These are phyloP conservation scores for Jatropha podagrica DNA, from an alignment of 441 rosid genomes.

Conservation along the genomic window DNA sequence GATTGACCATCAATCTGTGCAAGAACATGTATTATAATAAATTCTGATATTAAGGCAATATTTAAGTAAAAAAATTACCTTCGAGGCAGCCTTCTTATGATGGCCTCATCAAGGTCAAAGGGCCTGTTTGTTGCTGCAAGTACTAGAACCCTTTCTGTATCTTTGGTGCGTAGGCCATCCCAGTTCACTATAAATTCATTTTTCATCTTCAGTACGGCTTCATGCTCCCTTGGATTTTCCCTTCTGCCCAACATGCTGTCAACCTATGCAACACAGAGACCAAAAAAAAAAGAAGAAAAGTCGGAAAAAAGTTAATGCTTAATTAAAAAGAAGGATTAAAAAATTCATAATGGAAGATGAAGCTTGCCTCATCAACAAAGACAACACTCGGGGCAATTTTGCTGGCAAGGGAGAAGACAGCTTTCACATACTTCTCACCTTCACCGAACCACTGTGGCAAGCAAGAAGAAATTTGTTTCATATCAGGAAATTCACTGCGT, in stretches of 20 bases:
- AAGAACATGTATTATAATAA: not conserved
- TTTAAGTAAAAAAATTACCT: conserved; percentile 39
- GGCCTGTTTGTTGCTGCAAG: conserved; percentile 97
- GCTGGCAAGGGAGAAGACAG: conserved; percentile 89
- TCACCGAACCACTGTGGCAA: conserved; percentile 88
- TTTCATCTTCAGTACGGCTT: conserved; percentile 97
- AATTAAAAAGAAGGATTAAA: not conserved
- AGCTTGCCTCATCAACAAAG: conserved; percentile 86
- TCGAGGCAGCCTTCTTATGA: conserved; percentile 84
- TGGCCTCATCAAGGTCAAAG: conserved; percentile 96
- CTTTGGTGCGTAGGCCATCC: conserved; percentile 91
- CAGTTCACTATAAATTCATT: conserved; percentile 96
- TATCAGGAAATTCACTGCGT: not conserved
- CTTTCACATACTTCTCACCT: conserved; percentile 94
- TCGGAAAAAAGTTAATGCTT: not conserved
- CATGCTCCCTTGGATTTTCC: conserved; percentile 94
- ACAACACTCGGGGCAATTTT: conserved; percentile 90
- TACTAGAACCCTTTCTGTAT: conserved; percentile 76
- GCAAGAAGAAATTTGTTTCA: conserved; percentile 17
- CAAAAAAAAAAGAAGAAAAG: not conserved
- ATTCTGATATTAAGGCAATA: not conserved
- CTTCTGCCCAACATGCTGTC: conserved; percentile 96
- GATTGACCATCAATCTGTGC: conserved; percentile 80
- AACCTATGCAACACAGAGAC: conserved; percentile 44
- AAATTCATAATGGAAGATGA: conserved; percentile 14